Percentiles rank a stretch among this genome's conserved stretches.
Evolutionary conservation across 2,329 filamentous ascomycete species (phyloP).

Genomic region (Fusarium austroafricanum): DNA sequence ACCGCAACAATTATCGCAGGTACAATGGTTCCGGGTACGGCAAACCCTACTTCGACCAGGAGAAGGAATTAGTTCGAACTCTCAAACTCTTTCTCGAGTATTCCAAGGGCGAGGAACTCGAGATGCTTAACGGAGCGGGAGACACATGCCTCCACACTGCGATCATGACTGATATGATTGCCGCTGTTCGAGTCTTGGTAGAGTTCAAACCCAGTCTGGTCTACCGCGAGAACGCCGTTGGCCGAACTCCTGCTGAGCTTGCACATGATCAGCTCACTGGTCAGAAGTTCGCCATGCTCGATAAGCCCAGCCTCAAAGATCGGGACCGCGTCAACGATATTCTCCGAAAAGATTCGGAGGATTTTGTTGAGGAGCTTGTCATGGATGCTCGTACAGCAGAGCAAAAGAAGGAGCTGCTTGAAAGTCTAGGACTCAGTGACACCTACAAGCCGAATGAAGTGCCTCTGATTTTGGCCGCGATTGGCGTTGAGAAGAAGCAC

Average conservation of each 20-base stretch:
- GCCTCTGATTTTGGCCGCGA: constrained; percentile 42
- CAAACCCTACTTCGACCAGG: constrained; percentile 39
- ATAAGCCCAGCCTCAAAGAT: constrained; percentile 4
- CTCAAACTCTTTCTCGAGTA: constrained; percentile 64
- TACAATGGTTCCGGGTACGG: constrained; percentile 14
- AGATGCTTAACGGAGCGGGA: constrained; percentile 71
- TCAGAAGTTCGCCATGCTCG: constrained; percentile 48
- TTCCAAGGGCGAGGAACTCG: constrained; percentile 66
- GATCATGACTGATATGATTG: constrained; percentile 54
- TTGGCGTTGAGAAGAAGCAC: constrained; percentile 42
- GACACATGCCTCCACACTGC: constrained; percentile 73
- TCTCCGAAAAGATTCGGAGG: constrained; percentile 13
- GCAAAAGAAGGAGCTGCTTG: constrained; percentile 35
- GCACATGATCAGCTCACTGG: constrained; percentile 66
- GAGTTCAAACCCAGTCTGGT: constrained; percentile 69
- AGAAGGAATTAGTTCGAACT: constrained; percentile 53
- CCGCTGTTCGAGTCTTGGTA: constrained; percentile 60
- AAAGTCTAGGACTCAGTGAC: constrained; percentile 45
- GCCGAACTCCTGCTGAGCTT: constrained; percentile 77
- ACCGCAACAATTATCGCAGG: constrained; percentile 15
- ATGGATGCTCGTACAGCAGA: constrained; percentile 30
- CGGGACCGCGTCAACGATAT: constrained; percentile 1
- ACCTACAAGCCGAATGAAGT: constrained; percentile 45
- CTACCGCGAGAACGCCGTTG: constrained; percentile 79
- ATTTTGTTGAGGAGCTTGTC: constrained; percentile 23